Evolutionary conservation across 2,329 filamentous ascomycete species (phyloP), one percentile per base, ranked within the genome.

Genomic region (Colletotrichum sidae): DNA sequence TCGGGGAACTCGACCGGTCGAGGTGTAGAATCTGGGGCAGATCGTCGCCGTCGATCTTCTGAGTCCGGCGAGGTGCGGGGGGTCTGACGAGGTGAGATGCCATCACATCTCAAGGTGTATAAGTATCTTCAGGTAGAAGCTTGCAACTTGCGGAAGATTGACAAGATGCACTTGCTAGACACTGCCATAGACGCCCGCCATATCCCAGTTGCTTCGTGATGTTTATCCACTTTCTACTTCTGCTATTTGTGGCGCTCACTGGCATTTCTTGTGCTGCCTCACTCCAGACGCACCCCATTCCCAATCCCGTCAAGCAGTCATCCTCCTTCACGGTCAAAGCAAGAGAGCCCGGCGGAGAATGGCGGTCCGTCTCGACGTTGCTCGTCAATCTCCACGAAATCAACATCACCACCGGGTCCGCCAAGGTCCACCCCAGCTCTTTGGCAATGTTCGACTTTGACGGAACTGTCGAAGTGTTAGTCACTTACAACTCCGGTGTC

Each of bases 381-480:
- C 50, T 54, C 42, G 52, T 46, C 12, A 52, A 54, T 33, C 57
- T 54, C 1, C 57, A 55, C 34, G 57, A 60, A 15, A 54, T 60
- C 10, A 60, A 55, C 13, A 54, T 55, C 42, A 60, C 57, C 2
- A 60, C 57, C 8, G 57, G 57, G 9, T 45, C 41, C 9, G 55
- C 45, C 13, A 42, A 42, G 11, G 46, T 58, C 37, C 38, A 58
- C 38, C 46, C 55, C 46, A 58, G 55, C 37, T 58, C 55, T 8
- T 3, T 58, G 25, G 55, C 39, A 12, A 44, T 42, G 8, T 61
- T 61, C 13, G 52, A 56, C 10, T 61, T 61, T 35, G 33, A 50
- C 2, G 9, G 45, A 5, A 10, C 4, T 4, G 59, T 56, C 10
- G 38, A 61, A n/a, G 38, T 61, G 4, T 55, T 51, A 9, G 38